phyloP scores from a whole-genome alignment of 371 early-diverging fungal genomes.

The Polyrhizophydium stewartii region DNA sequence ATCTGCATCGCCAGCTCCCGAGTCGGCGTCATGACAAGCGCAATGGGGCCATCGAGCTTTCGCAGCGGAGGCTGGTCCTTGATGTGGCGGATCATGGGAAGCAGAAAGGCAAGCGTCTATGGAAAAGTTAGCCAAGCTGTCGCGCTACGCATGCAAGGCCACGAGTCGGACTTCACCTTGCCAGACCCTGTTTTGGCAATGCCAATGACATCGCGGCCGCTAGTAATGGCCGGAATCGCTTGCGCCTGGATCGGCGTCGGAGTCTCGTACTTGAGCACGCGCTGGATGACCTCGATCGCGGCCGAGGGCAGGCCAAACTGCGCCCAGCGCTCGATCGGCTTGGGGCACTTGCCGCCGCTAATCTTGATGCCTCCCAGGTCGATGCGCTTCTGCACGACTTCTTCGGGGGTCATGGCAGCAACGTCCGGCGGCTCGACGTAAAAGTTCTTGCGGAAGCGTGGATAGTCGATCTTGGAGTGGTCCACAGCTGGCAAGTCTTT shows the following conservation, averaged over 20 bases:
- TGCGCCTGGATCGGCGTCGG: slow-evolving; percentile 97
- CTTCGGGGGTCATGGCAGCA: slow-evolving; percentile 71
- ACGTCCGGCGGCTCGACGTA: slow-evolving; percentile 95
- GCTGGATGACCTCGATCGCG: slow-evolving; percentile 66
- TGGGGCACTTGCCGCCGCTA: slow-evolving; percentile 80
- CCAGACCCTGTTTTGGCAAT: slow-evolving; percentile 99
- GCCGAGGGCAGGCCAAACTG: slow-evolving; percentile 78
- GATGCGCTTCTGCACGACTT: slow-evolving; percentile 76
- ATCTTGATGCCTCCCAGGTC: slow-evolving; percentile 95
- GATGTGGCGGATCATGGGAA: slow-evolving; percentile 97
- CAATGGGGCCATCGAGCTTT: slow-evolving; percentile 89
- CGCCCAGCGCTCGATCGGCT: slow-evolving; percentile 79
- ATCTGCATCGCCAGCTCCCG: slow-evolving; percentile 99
- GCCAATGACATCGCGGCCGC: slow-evolving; percentile 96
- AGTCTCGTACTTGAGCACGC: slow-evolving; percentile 73
- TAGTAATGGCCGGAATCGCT: slow-evolving; percentile 96
- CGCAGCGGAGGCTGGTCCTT: slow-evolving; percentile 89
- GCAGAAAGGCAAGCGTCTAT: slow-evolving; percentile 92
- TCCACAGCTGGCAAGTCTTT: slow-evolving; percentile 91
- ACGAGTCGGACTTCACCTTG: slow-evolving; percentile 49
- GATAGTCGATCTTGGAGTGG: slow-evolving; percentile 81
- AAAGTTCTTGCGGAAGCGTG: slow-evolving; percentile 91
- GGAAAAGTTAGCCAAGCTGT: not conserved
- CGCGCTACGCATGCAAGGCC: not conserved
- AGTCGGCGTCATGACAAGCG: slow-evolving; percentile 97